Evolutionary conservation across 169 alveolate species (phyloP), one percentile per base, ranked within the genome.

Genomic region (Cryptosporidium tyzzeri): DNA sequence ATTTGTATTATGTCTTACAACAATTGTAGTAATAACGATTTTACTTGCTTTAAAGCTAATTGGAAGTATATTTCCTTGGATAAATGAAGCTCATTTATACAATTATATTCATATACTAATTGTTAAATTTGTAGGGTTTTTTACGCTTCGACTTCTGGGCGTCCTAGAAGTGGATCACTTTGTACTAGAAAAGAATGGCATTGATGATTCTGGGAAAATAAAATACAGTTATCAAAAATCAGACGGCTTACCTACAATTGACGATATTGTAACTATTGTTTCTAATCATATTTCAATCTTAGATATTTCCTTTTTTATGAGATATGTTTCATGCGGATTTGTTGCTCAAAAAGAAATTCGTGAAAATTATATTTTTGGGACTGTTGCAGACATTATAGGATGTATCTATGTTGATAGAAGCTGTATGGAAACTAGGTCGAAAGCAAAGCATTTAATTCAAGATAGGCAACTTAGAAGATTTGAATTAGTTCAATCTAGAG

Each of bases 321-420:
- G 51, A 51, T 74, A 74, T 18, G 39, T 74, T 37, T 33, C 86
- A 10, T 74, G 86, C 39, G 71, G 71, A 3, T 74, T 74, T 74
- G 86, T 74, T n/a, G 86, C 86, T 35, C 70, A 59, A 55, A 74
- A 53, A 55, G 86, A 74, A 74, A 74, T 74, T 2, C 53, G 86
- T 14, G 51, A 35, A 74, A 74, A 59, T 12, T 53, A 33, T 10
- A 26, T 74, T 53, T 74, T 74, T 26, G 71, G 86, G 7, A 55
- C 71, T 10, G 58, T 74, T 35, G 86, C 86, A 35, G 86, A 74
- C 58, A 23, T 59, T 12, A 74, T 74, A 12, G 86, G 86, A 8
- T 74, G 86, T 26, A 74, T 74, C 58, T 74, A 74, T 37, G 86
- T 74, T 10, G 86, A 74, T 58, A 74, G 86, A n/a, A 74, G 68